Evolutionary conservation across 1,284 basidiomycete genomes (phyloP).

Genomic region (Tilletia walkeri): DNA sequence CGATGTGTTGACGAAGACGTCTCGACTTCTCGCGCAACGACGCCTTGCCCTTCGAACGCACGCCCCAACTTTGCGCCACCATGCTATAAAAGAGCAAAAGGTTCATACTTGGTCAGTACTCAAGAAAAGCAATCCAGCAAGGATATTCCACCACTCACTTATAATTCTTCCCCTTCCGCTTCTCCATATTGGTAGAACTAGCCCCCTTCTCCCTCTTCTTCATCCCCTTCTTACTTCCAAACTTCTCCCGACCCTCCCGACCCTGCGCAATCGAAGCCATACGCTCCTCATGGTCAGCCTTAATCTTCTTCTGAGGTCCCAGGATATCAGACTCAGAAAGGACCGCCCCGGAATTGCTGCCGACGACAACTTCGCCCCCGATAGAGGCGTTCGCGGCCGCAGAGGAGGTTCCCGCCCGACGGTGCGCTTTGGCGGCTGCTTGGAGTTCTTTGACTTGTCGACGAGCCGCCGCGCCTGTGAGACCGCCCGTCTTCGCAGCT

Average conservation of each 20-base stretch:
- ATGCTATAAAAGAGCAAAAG: constrained; percentile 26
- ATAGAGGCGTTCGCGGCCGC: constrained; percentile 57
- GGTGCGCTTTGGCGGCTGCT: constrained; percentile 63
- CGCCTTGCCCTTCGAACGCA: constrained; percentile 51
- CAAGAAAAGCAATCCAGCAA: background rate
- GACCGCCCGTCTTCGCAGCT: constrained; percentile 58
- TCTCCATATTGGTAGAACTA: constrained; percentile 47
- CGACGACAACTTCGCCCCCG: constrained; percentile 43
- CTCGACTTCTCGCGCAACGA: constrained; percentile 49
- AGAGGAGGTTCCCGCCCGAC: constrained; percentile 31
- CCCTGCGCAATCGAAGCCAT: constrained; percentile 89
- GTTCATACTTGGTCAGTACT: background rate
- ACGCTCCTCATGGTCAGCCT: constrained; percentile 90
- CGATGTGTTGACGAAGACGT: constrained; percentile 45
- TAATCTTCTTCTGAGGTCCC: constrained; percentile 88
- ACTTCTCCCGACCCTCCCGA: constrained; percentile 93
- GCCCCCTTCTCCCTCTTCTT: constrained; percentile 52
- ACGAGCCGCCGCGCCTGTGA: constrained; percentile 40
- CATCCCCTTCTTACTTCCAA: constrained; percentile 61
- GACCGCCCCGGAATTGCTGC: constrained; percentile 21
- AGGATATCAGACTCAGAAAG: constrained; percentile 65
- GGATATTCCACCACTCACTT: constrained; percentile 24
- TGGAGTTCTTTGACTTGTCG: constrained; percentile 65
- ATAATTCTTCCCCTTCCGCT: constrained; percentile 51
- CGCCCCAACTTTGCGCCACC: constrained; percentile 46